phyloP scores from a whole-genome alignment of 1,284 basidiomycete genomes.

The Marasmius fiardii region DNA sequence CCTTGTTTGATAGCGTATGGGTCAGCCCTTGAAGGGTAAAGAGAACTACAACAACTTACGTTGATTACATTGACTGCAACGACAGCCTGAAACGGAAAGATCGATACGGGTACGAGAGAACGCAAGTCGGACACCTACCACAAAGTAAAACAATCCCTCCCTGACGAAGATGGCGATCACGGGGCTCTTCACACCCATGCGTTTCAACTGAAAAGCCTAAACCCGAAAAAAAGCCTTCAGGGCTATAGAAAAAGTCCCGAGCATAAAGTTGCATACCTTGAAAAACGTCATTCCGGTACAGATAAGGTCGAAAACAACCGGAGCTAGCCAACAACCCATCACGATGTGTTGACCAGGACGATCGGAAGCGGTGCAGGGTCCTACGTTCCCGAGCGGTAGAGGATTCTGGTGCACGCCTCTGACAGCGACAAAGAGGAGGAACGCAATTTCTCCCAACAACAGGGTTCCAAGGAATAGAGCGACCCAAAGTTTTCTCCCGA shows the following conservation, averaged over 20 bases:
- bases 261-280: slow-evolving; percentile 5
- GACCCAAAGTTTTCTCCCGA: background rate
- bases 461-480: slow-evolving; percentile 2
- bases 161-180: slow-evolving; percentile 2
- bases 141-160: slow-evolving; percentile 9
- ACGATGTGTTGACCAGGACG: slow-evolving; percentile 12
- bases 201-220: slow-evolving; percentile 1
- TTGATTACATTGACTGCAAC: slow-evolving; percentile 5
- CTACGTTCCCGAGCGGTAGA: slow-evolving; percentile 4
- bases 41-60: too few relatives aligned
- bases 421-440: slow-evolving; percentile 12
- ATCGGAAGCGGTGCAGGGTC: slow-evolving; percentile 13
- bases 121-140: background rate
- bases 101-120: background rate
- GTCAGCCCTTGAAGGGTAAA: too few relatives aligned
- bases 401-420: slow-evolving; percentile 7
- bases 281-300: slow-evolving; percentile 8
- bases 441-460: slow-evolving; percentile 10
- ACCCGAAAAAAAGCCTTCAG: background rate
- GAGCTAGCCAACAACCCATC: slow-evolving; percentile 11
- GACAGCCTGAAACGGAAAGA: background rate
- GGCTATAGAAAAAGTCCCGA: background rate
- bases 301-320: slow-evolving; percentile 13
- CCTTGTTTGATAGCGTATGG: too few relatives aligned
- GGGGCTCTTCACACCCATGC: slow-evolving; percentile 2